These are phyloP conservation scores for Suhomyces kunorum DNA, from an alignment of 1,139 yeast genomes.

Conservation along the genomic window DNA sequence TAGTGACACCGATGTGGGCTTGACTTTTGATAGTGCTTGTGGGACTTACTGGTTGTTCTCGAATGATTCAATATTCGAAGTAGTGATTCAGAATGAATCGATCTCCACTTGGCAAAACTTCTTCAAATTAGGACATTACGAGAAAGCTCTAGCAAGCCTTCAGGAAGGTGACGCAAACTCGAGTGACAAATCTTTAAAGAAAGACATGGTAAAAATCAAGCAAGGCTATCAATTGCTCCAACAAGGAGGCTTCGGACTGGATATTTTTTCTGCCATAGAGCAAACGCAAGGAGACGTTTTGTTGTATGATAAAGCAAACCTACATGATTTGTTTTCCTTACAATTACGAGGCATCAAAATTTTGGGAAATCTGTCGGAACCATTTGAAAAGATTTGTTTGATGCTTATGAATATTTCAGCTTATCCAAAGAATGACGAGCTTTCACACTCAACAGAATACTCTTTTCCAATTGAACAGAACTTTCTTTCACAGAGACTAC, in stretches of 20 bases:
- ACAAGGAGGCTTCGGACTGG: conserved; percentile 44
- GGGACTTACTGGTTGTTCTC: conserved; percentile 32
- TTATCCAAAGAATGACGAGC: not conserved
- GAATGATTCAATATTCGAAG: conserved; percentile 52
- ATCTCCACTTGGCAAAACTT: conserved; percentile 76
- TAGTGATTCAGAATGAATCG: conserved; percentile 69
- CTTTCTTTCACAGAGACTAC: conserved; percentile 29
- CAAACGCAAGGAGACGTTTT: not conserved
- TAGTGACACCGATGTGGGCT: conserved; percentile 51
- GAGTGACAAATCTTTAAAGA: conserved; percentile 30
- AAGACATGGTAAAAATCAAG: conserved; percentile 57
- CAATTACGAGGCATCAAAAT: conserved; percentile 59
- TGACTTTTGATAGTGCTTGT: conserved; percentile 56
- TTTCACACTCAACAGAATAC: not conserved
- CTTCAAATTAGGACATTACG: conserved; percentile 61
- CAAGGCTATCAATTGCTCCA: conserved; percentile 64
- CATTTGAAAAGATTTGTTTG: conserved; percentile 72
- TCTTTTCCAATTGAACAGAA: conserved; percentile 1
- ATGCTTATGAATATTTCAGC: conserved; percentile 51
- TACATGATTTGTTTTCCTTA: conserved; percentile 21
- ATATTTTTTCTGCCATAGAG: conserved; percentile 10
- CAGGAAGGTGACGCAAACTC: conserved; percentile 27
- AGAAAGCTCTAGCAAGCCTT: conserved; percentile 59
- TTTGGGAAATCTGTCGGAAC: conserved; percentile 64
- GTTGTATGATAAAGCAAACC: not conserved